Percentiles rank a stretch among this genome's conserved stretches.
Conservation (phyloP, 441 rosid species). For the Euphorbia schlechtendalii region DNA sequence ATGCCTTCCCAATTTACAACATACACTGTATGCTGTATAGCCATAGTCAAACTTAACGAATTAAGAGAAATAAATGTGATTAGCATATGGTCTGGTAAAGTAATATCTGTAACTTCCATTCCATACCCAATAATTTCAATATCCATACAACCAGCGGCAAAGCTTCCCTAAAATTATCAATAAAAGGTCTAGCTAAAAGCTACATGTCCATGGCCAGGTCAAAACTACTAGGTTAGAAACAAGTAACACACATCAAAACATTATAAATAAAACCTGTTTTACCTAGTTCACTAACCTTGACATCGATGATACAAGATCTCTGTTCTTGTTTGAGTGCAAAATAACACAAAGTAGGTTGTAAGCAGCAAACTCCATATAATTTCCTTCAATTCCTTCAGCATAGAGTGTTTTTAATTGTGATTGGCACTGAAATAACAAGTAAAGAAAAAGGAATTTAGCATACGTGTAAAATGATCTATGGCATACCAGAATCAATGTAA, state of each 20-base stretch:
- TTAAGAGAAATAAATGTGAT: not conserved
- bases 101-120: not conserved
- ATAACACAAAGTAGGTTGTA: slow-evolving; percentile 84
- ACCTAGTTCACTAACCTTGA: slow-evolving; percentile 52
- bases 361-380: slow-evolving; percentile 89
- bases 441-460: slow-evolving; percentile 14
- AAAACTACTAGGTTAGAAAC: not conserved
- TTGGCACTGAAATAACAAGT: slow-evolving; percentile 61
- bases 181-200: not conserved
- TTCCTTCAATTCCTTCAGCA: slow-evolving; percentile 89
- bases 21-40: not conserved
- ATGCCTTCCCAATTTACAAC: not conserved
- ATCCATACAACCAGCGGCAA: not conserved
- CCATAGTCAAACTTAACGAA: not conserved
- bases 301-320: slow-evolving; percentile 87
- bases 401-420: slow-evolving; percentile 89
- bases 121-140: not conserved
- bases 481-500: not conserved
- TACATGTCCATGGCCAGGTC: not conserved
- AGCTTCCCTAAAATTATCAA: too few relatives aligned
- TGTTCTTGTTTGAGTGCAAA: slow-evolving; percentile 77
- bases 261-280: not conserved
- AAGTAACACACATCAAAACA: slow-evolving; percentile 9
- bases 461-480: not conserved
- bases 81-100: not conserved